Evolutionary conservation across 768 basidiomycete genomes (phyloP), one percentile per base, ranked within the genome.

Genomic region (Termitomyces sp.): DNA sequence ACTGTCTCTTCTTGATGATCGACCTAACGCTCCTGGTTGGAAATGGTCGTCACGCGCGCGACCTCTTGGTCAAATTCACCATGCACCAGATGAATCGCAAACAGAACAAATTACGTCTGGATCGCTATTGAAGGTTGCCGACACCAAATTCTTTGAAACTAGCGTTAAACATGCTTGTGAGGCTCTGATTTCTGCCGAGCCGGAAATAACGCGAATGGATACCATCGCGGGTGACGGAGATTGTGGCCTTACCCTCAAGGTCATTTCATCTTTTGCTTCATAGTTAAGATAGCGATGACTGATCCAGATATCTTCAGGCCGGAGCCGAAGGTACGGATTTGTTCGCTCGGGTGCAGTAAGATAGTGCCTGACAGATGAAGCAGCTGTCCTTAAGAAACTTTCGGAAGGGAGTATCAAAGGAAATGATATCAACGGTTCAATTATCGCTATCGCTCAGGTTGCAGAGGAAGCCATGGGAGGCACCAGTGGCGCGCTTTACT

Each of bases 201-300:
- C 89, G 1, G 93, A 94, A 62, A 93, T 99, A 60, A 98, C 95
- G 15, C 73, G 80, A 20, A 89, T 92, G 85, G 96, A 99, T 69
- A 87, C 82, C 57, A 87, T 98, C 54, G 90, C 92, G 2, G 95
- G 95, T 28, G 95, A 98, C 66, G 95, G 95, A 5, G 81, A 83
- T 62, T 81, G 80, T 57, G 81, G 81, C 12, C 71, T 81, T 10
- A 81, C 81, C 9, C 70, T 83, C 36, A 80, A 81, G 73, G 77
- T 77, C 57, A 18, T 55, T 41, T 33, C 28, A n/a, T 10, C 7
- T 42, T 15, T 28, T 48, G 28, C 26, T 48, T 18, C 22, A 26
- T 2, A 46, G 8, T 31, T 20, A 8, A 5, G 9, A 10, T 33
- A 29, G 13, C 15, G n/a, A 53, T 24, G 39, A 7, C 42, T 34